Conservation (phyloP, 164 flowering plant species). For the Umbellularia californica region DNA sequence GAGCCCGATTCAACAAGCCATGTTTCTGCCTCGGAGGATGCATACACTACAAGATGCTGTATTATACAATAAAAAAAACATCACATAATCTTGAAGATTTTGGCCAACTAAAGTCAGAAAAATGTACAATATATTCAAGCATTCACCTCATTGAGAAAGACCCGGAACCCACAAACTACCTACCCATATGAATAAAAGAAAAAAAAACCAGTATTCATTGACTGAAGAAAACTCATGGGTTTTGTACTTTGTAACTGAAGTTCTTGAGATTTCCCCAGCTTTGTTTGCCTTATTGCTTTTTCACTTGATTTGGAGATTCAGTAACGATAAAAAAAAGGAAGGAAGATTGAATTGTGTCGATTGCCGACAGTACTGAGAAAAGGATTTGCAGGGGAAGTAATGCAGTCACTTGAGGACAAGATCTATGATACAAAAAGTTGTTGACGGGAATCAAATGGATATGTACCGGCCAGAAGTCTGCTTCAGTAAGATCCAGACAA, state of each 20-base stretch:
- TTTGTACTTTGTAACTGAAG: background rate
- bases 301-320: too few relatives aligned
- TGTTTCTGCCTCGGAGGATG: background rate
- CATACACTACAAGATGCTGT: background rate
- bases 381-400: too few relatives aligned
- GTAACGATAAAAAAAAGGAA: too few relatives aligned
- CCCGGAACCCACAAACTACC: constrained; percentile 15
- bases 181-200: background rate
- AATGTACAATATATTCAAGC: constrained; percentile 8
- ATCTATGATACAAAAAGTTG: too few relatives aligned
- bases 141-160: constrained; percentile 13
- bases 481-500: too few relatives aligned
- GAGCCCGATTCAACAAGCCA: constrained; percentile 3
- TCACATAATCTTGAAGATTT: background rate
- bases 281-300: background rate
- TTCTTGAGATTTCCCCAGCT: too few relatives aligned
- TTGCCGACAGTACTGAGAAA: too few relatives aligned
- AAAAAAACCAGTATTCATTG: background rate
- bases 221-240: background rate
- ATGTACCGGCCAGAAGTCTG: too few relatives aligned
- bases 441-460: too few relatives aligned
- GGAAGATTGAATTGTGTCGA: too few relatives aligned
- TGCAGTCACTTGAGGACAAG: too few relatives aligned
- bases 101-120: constrained; percentile 2
- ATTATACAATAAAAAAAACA: background rate